These are phyloP conservation scores for Mycena latifolia DNA, from an alignment of 768 basidiomycete species.

Conservation along the genomic window DNA sequence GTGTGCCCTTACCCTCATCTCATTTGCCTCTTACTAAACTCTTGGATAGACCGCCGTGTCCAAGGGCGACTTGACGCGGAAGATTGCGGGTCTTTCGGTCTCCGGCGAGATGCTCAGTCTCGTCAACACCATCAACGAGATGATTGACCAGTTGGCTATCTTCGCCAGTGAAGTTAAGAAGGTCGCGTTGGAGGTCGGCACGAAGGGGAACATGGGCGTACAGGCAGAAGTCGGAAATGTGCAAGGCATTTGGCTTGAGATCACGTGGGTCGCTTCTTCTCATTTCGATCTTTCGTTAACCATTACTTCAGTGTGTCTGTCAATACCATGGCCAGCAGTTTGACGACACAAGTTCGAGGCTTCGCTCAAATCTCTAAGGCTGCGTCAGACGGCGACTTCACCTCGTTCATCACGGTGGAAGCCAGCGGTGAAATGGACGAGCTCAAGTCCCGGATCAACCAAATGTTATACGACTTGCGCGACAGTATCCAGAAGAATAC, in stretches of 20 bases:
- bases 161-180: slow-evolving; percentile 83
- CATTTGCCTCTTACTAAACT: slow-evolving; percentile 1
- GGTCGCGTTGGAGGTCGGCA: slow-evolving; percentile 97
- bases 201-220: slow-evolving; percentile 98
- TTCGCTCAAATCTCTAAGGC: slow-evolving; percentile 99
- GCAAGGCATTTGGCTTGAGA: slow-evolving; percentile 98
- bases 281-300: slow-evolving; percentile 4
- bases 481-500: slow-evolving; percentile 99
- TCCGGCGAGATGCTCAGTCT: slow-evolving; percentile 96
- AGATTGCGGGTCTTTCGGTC: slow-evolving; percentile 92
- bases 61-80: slow-evolving; percentile 92
- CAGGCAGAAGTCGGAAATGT: slow-evolving; percentile 98
- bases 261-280: slow-evolving; percentile 75
- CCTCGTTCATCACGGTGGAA: slow-evolving; percentile 98
- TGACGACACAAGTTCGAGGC: slow-evolving; percentile 98
- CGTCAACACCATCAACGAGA: slow-evolving; percentile 97
- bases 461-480: slow-evolving; percentile 98
- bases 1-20: slow-evolving; percentile 55
- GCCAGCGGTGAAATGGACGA: slow-evolving; percentile 99
- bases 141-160: slow-evolving; percentile 71
- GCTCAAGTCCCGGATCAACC: slow-evolving; percentile 98
- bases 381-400: slow-evolving; percentile 99
- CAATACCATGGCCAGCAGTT: slow-evolving; percentile 96
- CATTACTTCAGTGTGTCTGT: slow-evolving; percentile 79
- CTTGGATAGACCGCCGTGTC: slow-evolving; percentile 82